phyloP scores from a whole-genome alignment of 176 grass and related monocot genomes.

The Carex cristatella region DNA sequence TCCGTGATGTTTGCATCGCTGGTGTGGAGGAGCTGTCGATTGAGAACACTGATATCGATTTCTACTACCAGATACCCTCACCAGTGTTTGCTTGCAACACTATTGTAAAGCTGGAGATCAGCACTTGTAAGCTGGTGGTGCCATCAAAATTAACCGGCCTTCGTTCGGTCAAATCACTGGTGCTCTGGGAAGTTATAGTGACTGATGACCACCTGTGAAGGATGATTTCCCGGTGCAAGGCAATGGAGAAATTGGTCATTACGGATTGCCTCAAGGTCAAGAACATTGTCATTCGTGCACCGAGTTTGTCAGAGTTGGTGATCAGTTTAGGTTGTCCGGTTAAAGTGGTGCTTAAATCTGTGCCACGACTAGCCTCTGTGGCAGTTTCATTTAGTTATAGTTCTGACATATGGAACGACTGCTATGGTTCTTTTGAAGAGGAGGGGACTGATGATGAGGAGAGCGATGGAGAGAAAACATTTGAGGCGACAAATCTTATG shows the following conservation, averaged over 20 bases:
- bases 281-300: slow-evolving; percentile 9
- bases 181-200: not conserved
- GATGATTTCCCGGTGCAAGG: not conserved
- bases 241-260: slow-evolving; percentile 17
- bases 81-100: slow-evolving; percentile 4
- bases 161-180: not conserved
- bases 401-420: not conserved
- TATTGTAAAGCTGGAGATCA: slow-evolving; percentile 26
- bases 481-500: slow-evolving; percentile 13
- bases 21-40: slow-evolving; percentile 29
- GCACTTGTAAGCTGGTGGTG: not conserved
- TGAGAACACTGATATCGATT: not conserved
- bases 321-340: not conserved
- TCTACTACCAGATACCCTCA: not conserved
- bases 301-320: not conserved
- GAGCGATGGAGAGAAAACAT: not conserved
- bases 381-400: slow-evolving; percentile 6
- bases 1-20: not conserved
- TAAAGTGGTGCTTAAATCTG: not conserved
- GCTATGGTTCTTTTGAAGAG: not conserved
- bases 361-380: not conserved
- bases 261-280: not conserved
- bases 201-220: not conserved
- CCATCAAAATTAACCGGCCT: not conserved
- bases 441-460: not conserved